Percentiles rank a stretch among this genome's conserved stretches.
Conservation (phyloP, 148 eudicot genomes). For the Nyssa sinensis region DNA sequence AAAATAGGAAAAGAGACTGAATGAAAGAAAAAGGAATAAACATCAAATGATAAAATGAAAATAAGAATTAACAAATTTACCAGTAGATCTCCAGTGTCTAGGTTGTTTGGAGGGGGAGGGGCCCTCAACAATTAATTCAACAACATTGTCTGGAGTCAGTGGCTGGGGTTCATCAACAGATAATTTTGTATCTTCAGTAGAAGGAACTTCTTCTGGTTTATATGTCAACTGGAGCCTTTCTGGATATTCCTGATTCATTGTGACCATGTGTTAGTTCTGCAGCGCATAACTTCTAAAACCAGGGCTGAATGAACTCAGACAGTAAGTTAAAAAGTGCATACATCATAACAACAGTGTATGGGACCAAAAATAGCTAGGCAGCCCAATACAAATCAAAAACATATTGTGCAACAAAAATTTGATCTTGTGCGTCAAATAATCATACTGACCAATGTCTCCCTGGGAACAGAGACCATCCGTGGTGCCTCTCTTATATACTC, state of each 20-base stretch:
- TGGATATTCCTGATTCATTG: constrained; percentile 71
- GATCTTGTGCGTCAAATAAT: constrained; percentile 22
- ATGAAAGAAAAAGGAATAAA: neutral
- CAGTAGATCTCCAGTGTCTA: constrained; percentile 76
- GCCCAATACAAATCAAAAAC: neutral
- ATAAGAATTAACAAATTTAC: constrained; percentile 31
- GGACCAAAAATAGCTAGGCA: neutral
- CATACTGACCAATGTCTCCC: constrained; percentile 55
- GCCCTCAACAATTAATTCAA: constrained; percentile 34
- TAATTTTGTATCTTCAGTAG: constrained; percentile 45
- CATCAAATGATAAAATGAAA: neutral
- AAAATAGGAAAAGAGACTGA: neutral
- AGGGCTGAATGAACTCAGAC: neutral
- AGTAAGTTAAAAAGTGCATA: too few relatives aligned
- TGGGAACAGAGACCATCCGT: constrained; percentile 56
- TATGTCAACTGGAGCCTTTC: constrained; percentile 88
- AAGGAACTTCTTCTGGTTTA: constrained; percentile 59
- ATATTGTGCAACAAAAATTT: constrained; percentile 3
- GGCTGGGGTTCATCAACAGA: constrained; percentile 47
- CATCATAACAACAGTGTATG: neutral
- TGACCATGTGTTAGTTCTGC: neutral
- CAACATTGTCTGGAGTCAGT: constrained; percentile 41
- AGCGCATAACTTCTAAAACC: neutral
- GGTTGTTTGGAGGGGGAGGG: constrained; percentile 35
- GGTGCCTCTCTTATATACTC: constrained; percentile 90